These are phyloP conservation scores for Pterocarpus macrocarpus DNA, from an alignment of 306 rosid species.

Conservation along the genomic window DNA sequence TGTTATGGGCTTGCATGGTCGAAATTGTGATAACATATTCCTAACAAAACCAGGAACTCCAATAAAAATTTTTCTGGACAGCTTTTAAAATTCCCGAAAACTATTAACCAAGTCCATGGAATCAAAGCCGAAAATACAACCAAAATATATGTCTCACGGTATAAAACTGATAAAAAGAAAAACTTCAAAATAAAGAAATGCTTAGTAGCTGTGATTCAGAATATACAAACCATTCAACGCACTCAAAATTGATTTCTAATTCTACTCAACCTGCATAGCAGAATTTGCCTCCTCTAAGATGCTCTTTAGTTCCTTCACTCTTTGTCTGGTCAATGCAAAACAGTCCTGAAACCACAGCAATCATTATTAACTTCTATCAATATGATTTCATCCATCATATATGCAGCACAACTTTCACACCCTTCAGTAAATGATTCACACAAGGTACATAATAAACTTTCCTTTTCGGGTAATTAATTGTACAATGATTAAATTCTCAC, in stretches of 20 bases:
- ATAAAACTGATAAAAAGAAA: slow-evolving; percentile 7
- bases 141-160: not conserved
- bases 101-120: not conserved
- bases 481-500: no score
- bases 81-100: slow-evolving; percentile 12
- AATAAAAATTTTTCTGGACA: not conserved
- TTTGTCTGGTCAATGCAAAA: slow-evolving; percentile 76
- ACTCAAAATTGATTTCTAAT: slow-evolving; percentile 19
- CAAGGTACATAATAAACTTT: not conserved
- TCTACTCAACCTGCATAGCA: slow-evolving; percentile 73
- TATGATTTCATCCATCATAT: slow-evolving; percentile 34
- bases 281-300: slow-evolving; percentile 71
- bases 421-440: slow-evolving; percentile 3
- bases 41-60: not conserved
- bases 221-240: slow-evolving; percentile 39
- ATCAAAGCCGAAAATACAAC: not conserved
- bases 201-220: slow-evolving; percentile 23
- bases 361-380: not conserved
- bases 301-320: slow-evolving; percentile 73
- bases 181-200: slow-evolving; percentile 2
- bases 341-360: slow-evolving; percentile 77
- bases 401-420: not conserved
- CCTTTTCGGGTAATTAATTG: not conserved
- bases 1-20: not conserved
- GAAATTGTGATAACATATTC: not conserved